phyloP scores from a whole-genome alignment of 768 basidiomycete genomes.

The Rhodotorula kratochvilovae region DNA sequence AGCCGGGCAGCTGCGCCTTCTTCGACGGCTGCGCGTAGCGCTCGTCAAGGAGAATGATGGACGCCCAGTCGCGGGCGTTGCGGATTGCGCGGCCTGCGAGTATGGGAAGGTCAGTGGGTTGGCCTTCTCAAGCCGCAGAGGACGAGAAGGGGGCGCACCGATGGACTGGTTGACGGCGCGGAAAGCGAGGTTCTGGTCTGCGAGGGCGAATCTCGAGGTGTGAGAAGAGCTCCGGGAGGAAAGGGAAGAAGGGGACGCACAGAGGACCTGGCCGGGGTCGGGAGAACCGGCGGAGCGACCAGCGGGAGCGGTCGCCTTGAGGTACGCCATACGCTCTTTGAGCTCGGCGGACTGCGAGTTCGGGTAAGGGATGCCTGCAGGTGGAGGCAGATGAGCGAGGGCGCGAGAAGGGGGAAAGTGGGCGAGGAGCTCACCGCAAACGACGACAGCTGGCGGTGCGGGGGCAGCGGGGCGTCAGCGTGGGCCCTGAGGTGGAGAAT shows the following conservation, averaged over 20 bases:
- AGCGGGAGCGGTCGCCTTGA: conserved; percentile 55
- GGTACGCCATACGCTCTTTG: conserved; percentile 84
- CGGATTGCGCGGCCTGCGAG: conserved; percentile 80
- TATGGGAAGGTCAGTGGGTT: not conserved
- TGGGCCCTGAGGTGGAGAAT: rapidly evolving
- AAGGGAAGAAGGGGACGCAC: conserved; percentile 53
- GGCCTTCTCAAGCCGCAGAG: not conserved
- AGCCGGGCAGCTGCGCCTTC: conserved; percentile 74
- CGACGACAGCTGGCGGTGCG: conserved; percentile 17
- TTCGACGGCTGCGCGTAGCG: conserved; percentile 70
- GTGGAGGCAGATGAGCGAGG: conserved; percentile 50
- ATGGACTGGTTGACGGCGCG: conserved; percentile 92
- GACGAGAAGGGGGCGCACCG: conserved; percentile 54
- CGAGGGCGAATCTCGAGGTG: conserved; percentile 47
- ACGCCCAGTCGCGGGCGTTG: conserved; percentile 85
- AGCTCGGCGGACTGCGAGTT: conserved; percentile 87
- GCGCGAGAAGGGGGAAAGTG: not conserved
- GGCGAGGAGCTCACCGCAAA: conserved; percentile 17
- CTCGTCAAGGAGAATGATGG: conserved; percentile 76
- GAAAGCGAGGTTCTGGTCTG: conserved; percentile 47
- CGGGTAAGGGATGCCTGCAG: conserved; percentile 88
- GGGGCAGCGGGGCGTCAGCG: no score
- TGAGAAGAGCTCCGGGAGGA: not conserved
- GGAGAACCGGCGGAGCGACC: conserved; percentile 51
- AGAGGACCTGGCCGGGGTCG: conserved; percentile 74